A percentile compares a stretch with the other conserved stretches of the same genome.
These are phyloP conservation scores for Calonectria hawksworthii DNA, from an alignment of 2,329 filamentous ascomycete species.

Conservation along the genomic window DNA sequence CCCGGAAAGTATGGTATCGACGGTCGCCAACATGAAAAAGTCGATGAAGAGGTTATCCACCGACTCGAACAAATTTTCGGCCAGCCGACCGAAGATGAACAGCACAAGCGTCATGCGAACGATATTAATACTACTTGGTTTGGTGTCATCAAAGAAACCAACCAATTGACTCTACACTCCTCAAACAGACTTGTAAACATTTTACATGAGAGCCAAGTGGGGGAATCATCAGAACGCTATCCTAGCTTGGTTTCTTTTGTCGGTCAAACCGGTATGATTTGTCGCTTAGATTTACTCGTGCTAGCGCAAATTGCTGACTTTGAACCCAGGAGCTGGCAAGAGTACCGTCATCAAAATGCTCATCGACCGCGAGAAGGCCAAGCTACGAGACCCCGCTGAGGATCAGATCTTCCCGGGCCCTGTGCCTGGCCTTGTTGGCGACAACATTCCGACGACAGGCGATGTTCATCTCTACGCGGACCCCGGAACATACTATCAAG, in stretches of 20 bases:
- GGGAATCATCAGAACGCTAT: neutral
- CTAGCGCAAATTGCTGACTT: neutral
- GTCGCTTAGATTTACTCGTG: neutral
- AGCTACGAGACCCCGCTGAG: neutral
- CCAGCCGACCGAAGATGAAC: neutral
- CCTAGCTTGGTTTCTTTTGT: neutral
- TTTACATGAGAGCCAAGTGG: neutral
- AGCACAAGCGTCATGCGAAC: neutral
- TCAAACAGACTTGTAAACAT: neutral
- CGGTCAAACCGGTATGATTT: neutral
- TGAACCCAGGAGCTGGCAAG: neutral
- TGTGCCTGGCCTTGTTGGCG: neutral
- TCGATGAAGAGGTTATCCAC: neutral
- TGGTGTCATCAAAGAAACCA: neutral
- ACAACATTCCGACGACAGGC: conserved; percentile 6
- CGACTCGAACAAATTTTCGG: neutral
- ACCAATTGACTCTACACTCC: neutral
- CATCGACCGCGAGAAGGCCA: neutral
- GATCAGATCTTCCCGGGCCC: neutral
- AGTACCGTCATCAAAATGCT: neutral
- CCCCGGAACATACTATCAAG: neutral
- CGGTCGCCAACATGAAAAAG: conserved; percentile 1
- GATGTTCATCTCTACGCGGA: conserved; percentile 11
- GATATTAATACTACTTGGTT: conserved; percentile 3
- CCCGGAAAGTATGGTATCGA: neutral